Percentiles rank a stretch among this genome's conserved stretches.
Evolutionary conservation across 2,329 filamentous ascomycete species (phyloP).

Genomic region (Colletotrichum caudatum): DNA sequence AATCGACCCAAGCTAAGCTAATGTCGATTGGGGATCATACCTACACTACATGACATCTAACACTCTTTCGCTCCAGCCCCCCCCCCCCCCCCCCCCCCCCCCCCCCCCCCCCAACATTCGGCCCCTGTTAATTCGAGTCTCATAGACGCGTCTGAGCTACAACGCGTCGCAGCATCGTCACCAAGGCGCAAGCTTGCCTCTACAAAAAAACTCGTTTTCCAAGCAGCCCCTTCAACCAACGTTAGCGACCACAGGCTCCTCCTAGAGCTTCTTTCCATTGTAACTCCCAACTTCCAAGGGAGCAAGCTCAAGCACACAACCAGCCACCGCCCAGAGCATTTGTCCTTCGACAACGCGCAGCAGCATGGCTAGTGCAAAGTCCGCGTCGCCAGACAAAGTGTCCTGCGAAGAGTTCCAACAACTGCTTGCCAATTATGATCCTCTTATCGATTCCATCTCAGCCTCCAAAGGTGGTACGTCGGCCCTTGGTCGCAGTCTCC

Average conservation of each 20-base stretch:
- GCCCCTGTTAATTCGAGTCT: background rate
- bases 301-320: background rate
- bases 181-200: background rate
- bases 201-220: background rate
- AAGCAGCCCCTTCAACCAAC: background rate
- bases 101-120: background rate
- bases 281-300: background rate
- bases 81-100: too few relatives aligned
- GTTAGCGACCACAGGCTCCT: background rate
- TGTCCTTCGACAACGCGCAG: background rate
- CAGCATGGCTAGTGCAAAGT: slow-evolving; percentile 24
- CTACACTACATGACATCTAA: background rate
- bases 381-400: slow-evolving; percentile 44
- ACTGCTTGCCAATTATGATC: slow-evolving; percentile 54
- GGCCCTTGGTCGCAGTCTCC: slow-evolving; percentile 20
- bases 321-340: background rate
- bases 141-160: background rate
- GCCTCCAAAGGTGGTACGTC: slow-evolving; percentile 58
- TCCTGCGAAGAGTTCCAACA: slow-evolving; percentile 51
- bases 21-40: background rate
- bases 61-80: background rate
- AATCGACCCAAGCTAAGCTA: background rate
- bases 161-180: background rate
- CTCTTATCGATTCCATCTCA: slow-evolving; percentile 58
- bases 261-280: background rate